phyloP scores from a whole-genome alignment of 495 filamentous ascomycete species.

The Penicillium bovifimosum region DNA sequence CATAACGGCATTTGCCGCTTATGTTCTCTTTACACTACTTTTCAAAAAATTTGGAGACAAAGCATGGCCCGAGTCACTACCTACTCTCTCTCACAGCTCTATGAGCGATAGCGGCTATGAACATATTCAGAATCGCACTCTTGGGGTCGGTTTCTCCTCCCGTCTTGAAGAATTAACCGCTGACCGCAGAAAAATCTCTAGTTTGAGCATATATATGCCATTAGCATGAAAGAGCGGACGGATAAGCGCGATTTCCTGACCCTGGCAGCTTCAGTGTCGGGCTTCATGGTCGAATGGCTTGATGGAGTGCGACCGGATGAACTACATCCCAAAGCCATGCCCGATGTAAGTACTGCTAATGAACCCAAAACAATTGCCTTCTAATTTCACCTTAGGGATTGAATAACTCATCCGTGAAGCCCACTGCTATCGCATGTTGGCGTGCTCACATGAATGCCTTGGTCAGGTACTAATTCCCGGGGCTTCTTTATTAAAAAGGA shows the following conservation, averaged over 20 bases:
- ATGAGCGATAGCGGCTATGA: conserved; percentile 16
- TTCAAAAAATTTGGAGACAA: background rate
- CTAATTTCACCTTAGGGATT: conserved; percentile 6
- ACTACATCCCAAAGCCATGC: conserved; percentile 22
- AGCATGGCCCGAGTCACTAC: background rate
- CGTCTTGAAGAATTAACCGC: background rate
- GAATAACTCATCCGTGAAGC: conserved; percentile 1
- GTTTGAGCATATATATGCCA: conserved; percentile 48
- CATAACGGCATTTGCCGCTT: background rate
- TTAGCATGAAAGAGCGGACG: conserved; percentile 54
- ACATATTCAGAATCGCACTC: conserved; percentile 24
- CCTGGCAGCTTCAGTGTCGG: conserved; percentile 46
- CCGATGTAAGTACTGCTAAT: conserved; percentile 7
- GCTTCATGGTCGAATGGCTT: conserved; percentile 50
- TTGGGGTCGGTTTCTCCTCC: conserved; percentile 16
- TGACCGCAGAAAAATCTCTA: conserved; percentile 5
- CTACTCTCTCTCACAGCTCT: background rate
- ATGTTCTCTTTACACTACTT: background rate
- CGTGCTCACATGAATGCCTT: conserved; percentile 37
- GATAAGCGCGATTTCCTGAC: conserved; percentile 59
- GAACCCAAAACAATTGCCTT: background rate
- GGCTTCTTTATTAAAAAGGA: background rate
- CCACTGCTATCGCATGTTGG: conserved; percentile 27
- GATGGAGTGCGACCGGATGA: conserved; percentile 36
- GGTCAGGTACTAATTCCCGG: conserved; percentile 11